phyloP scores from a whole-genome alignment of 495 filamentous ascomycete genomes.

The Apodospora peruviana region DNA sequence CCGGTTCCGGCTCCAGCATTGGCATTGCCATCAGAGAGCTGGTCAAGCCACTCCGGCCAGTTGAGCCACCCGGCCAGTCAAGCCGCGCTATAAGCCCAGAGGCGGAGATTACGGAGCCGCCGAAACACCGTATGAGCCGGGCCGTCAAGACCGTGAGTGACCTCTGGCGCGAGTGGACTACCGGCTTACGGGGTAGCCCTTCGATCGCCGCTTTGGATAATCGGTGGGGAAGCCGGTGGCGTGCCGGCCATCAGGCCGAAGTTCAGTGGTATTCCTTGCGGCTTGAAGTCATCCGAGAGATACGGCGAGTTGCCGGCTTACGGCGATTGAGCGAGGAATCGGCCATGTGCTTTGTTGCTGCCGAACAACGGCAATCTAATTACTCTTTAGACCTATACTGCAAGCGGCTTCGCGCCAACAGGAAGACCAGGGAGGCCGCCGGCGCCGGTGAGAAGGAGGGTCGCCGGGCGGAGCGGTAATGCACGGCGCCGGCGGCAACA shows the following conservation, averaged over 20 bases:
- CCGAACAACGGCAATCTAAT: neutral
- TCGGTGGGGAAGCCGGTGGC: neutral
- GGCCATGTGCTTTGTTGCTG: neutral
- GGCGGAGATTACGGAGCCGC: neutral
- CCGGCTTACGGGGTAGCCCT: neutral
- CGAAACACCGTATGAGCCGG: neutral
- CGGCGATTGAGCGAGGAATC: neutral
- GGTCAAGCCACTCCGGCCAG: neutral
- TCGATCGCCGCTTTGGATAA: neutral
- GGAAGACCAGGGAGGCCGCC: neutral
- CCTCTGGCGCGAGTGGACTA: neutral
- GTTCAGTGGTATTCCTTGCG: conserved; percentile 3
- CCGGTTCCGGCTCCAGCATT: no score
- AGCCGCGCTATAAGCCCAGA: neutral
- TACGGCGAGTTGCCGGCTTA: neutral
- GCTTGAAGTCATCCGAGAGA: conserved; percentile 1
- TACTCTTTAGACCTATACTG: neutral
- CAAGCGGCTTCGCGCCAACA: neutral
- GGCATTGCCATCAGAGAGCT: neutral
- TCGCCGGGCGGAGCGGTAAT: neutral
- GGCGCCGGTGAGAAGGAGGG: neutral
- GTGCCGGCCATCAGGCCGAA: neutral
- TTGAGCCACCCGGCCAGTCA: no score
- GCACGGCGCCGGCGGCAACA: neutral
- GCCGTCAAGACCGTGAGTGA: neutral